Evolutionary conservation across 495 filamentous ascomycete genomes (phyloP), one percentile per base, ranked within the genome.

Genomic region (Staphylotrichum longicolle): DNA sequence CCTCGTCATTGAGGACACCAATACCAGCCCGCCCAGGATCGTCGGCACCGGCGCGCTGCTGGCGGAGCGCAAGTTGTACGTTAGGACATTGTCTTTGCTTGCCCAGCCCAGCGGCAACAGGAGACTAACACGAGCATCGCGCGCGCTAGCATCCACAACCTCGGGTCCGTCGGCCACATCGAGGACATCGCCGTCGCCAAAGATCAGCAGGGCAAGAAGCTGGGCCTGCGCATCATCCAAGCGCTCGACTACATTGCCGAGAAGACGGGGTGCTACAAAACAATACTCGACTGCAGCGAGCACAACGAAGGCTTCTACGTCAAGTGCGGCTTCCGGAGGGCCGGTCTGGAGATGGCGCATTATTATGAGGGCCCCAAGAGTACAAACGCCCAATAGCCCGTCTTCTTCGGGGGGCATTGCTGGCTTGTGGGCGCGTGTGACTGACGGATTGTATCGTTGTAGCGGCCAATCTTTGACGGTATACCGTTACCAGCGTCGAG

Each of bases 221-320:
- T 98, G 44, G 94, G 94, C 3, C 77, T 96, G 71, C 84, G 89
- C 61, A 87, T 98, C 58, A 98, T 98, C 66, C 89, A 98, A 80
- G 91, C 94, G 4, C 82, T 98, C 68, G 94, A 98, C 77, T 87
- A 82, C 74, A 86, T 97, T 60, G 91, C 91, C 58, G 83, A 87
- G 68, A 82, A 90, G 67, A 87, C 91, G 53, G 92, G 91, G 32
- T 96, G 91, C 77, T 97, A 96, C 75, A 97, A 96, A 85, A 89
- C 88, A 70, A 79, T 85, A 66, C 73, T 79, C 60, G 81, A 83
- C 69, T 83, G 80, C 70, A 80, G 76, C 71, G 80, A 82, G 68
- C 79, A 88, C 66, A 98, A 98, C 74, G 91, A 96, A 77, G 94
- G 92, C 14, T 98, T 98, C 80, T 98, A 98, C 74, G 85, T 96